Evolutionary conservation across 164 flowering plant genomes (phyloP).

Genomic region (Pachysandra terminalis): DNA sequence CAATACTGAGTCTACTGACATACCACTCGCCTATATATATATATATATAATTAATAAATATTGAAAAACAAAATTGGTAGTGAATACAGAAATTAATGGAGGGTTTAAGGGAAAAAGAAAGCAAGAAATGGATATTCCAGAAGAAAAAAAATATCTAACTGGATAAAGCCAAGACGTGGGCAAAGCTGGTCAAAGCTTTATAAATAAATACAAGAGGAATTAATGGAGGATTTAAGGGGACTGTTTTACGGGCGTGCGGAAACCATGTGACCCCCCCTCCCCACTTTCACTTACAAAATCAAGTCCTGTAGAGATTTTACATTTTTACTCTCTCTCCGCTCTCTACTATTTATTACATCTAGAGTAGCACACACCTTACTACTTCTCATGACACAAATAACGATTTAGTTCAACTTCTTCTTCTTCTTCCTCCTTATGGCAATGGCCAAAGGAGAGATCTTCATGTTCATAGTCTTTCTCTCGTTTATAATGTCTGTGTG

Average conservation of each 20-base stretch:
- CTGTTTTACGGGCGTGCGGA: slow-evolving; percentile 28
- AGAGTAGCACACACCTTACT: slow-evolving; percentile 13
- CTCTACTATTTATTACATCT: slow-evolving; percentile 36
- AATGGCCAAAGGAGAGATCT: slow-evolving; percentile 18
- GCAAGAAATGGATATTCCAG: too few species aligned
- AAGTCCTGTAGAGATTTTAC: neutral
- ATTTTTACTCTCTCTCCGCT: slow-evolving; percentile 21
- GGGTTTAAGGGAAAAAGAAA: slow-evolving; percentile 46
- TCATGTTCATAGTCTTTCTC: slow-evolving; percentile 9
- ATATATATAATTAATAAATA: too few species aligned
- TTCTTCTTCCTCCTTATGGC: slow-evolving; percentile 16
- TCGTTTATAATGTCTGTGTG: slow-evolving; percentile 10
- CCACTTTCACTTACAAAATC: too few species aligned
- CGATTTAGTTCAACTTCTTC: slow-evolving; percentile 1
- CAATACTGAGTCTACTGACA: too few species aligned
- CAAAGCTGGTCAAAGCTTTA: slow-evolving; percentile 36
- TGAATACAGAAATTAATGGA: slow-evolving; percentile 46
- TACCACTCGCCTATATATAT: too few species aligned
- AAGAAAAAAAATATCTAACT: too few species aligned
- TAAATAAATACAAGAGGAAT: slow-evolving; percentile 33
- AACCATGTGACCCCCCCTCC: slow-evolving; percentile 46
- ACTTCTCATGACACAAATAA: slow-evolving; percentile 17
- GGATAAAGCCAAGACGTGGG: slow-evolving; percentile 27
- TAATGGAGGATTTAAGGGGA: slow-evolving; percentile 47
- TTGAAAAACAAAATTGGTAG: too few species aligned